Conservation (phyloP, 495 filamentous ascomycete species). For the Penicillium bovifimosum region DNA sequence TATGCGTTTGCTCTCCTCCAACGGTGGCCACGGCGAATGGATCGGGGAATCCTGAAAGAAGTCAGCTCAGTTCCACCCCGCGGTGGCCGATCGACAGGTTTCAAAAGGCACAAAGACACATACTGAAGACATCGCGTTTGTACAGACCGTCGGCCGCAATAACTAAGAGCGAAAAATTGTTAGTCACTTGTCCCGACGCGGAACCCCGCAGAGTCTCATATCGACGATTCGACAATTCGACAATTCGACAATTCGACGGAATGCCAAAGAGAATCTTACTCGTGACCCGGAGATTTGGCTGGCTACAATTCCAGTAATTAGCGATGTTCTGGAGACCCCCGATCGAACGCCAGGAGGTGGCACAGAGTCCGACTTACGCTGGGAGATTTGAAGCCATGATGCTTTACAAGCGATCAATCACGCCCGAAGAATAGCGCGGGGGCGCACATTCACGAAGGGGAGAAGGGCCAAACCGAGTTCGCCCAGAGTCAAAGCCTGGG, state of each 20-base stretch:
- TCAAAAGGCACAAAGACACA: constrained; percentile 6
- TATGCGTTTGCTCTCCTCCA: constrained; percentile 93
- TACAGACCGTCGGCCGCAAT: constrained; percentile 98
- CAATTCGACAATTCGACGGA: constrained; percentile 5
- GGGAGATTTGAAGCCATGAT: constrained; percentile 58
- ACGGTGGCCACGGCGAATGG: constrained; percentile 97
- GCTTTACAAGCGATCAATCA: constrained; percentile 38
- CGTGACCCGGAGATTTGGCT: constrained; percentile 59
- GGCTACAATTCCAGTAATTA: constrained; percentile 35
- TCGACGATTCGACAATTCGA: constrained; percentile 4
- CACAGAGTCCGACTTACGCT: constrained; percentile 39
- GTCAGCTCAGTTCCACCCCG: constrained; percentile 18
- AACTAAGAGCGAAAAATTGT: constrained; percentile 49
- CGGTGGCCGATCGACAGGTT: not conserved
- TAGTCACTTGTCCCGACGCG: constrained; percentile 15
- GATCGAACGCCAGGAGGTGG: not conserved
- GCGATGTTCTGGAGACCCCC: constrained; percentile 14
- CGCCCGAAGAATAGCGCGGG: constrained; percentile 36
- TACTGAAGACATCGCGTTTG: constrained; percentile 98
- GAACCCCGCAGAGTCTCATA: constrained; percentile 21
- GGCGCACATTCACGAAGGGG: constrained; percentile 39
- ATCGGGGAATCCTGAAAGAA: constrained; percentile 78
- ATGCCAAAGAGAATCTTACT: constrained; percentile 42
- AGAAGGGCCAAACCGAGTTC: constrained; percentile 16
- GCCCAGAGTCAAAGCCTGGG: constrained; percentile 15